A percentile compares a stretch with the other conserved stretches of the same genome.
These are phyloP conservation scores for Colletotrichum truncatum DNA, from an alignment of 2,329 filamentous ascomycete genomes.

Conservation along the genomic window DNA sequence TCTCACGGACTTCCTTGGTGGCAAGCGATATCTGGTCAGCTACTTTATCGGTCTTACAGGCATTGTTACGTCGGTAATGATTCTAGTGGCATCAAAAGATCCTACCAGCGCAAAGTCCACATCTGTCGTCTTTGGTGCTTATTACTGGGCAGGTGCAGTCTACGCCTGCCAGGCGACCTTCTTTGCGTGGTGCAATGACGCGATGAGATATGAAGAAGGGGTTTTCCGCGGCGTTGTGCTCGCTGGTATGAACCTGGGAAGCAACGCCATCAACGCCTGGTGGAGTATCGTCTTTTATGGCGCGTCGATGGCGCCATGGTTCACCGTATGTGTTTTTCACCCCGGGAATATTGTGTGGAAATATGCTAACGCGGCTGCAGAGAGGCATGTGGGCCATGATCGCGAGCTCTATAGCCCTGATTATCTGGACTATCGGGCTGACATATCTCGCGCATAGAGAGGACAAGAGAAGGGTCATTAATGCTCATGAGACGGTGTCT, in stretches of 20 bases:
- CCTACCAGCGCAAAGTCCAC: slow-evolving; percentile 53
- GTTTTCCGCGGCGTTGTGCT: slow-evolving; percentile 73
- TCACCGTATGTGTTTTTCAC: slow-evolving; percentile 58
- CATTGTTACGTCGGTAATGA: slow-evolving; percentile 68
- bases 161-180: slow-evolving; percentile 80
- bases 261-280: slow-evolving; percentile 76
- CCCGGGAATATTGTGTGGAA: slow-evolving; percentile 2
- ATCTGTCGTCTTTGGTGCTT: slow-evolving; percentile 68
- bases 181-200: slow-evolving; percentile 80
- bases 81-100: slow-evolving; percentile 60
- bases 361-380: slow-evolving; percentile 38
- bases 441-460: slow-evolving; percentile 49
- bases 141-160: slow-evolving; percentile 75
- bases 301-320: slow-evolving; percentile 72
- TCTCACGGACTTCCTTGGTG: slow-evolving; percentile 70
- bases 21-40: slow-evolving; percentile 71
- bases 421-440: slow-evolving; percentile 66
- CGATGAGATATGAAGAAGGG: slow-evolving; percentile 70
- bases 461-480: slow-evolving; percentile 10
- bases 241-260: slow-evolving; percentile 76
- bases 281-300: slow-evolving; percentile 79
- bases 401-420: slow-evolving; percentile 66
- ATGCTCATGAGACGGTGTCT: slow-evolving; percentile 10
- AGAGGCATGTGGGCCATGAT: slow-evolving; percentile 82
- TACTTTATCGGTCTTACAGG: slow-evolving; percentile 75